Evolutionary conservation across 805 yeast species (phyloP).

Genomic region (Wickerhamiella parazyma): DNA sequence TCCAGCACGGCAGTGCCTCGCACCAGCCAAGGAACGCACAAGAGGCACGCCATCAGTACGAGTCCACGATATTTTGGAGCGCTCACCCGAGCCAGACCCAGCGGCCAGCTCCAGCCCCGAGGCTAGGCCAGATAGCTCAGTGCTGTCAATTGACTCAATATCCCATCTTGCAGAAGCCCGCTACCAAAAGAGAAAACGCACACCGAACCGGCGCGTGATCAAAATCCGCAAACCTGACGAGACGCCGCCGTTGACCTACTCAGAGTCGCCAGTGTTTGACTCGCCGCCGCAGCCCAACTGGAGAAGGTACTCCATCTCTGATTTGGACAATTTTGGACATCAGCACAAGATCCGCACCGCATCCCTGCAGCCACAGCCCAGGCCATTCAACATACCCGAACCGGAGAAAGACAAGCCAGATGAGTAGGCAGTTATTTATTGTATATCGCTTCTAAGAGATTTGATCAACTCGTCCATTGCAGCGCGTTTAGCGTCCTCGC

Average conservation of each 20-base stretch:
- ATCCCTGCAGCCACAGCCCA: slow-evolving; percentile 14
- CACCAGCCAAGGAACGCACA: not conserved
- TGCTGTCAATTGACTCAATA: not conserved
- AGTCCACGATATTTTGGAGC: slow-evolving; percentile 5
- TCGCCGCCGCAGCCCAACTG: not conserved
- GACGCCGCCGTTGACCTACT: slow-evolving; percentile 2
- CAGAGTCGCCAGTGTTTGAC: slow-evolving; percentile 2
- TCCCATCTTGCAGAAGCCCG: not conserved
- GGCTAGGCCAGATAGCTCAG: not conserved
- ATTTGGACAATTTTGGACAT: not conserved
- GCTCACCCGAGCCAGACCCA: not conserved
- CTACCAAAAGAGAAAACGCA: not conserved
- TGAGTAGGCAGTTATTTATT: too few species aligned
- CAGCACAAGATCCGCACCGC: slow-evolving; percentile 15
- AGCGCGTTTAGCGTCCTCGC: not conserved
- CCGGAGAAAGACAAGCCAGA: too few species aligned
- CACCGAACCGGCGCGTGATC: slow-evolving; percentile 10
- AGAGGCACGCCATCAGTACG: not conserved
- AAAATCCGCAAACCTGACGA: slow-evolving; percentile 10
- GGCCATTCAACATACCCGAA: too few species aligned
- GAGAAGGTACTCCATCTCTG: slow-evolving; percentile 8
- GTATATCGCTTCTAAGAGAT: not conserved
- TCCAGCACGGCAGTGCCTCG: slow-evolving; percentile 3
- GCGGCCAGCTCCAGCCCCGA: not conserved
- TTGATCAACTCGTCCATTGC: not conserved